Percentiles rank a stretch among this genome's conserved stretches.
These are phyloP conservation scores for Barbatosphaeria neglecta DNA, from an alignment of 495 filamentous ascomycete genomes.

Conservation along the genomic window DNA sequence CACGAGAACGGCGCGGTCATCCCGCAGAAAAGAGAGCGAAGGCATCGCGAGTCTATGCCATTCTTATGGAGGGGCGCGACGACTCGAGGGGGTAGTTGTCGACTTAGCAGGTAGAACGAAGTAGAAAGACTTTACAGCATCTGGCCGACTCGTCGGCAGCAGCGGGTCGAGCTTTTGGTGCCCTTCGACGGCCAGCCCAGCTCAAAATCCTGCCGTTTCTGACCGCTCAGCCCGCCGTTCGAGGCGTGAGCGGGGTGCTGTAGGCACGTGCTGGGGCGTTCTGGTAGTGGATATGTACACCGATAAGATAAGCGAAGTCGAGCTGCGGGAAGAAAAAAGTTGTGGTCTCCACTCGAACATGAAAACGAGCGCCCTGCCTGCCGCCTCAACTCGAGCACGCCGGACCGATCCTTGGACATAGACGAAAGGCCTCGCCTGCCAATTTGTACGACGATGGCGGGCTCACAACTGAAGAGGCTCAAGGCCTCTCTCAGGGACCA, in stretches of 20 bases:
- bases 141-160: too few relatives aligned
- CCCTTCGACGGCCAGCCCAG: too few relatives aligned
- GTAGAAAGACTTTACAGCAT: too few relatives aligned
- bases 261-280: too few relatives aligned
- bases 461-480: conserved; percentile 91
- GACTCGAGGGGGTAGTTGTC: too few relatives aligned
- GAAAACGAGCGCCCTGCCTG: too few relatives aligned
- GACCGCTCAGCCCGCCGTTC: too few relatives aligned
- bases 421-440: neutral
- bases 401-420: too few relatives aligned
- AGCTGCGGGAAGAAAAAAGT: conserved; percentile 20
- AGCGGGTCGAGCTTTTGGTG: neutral
- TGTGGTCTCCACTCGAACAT: neutral
- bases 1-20: conserved; percentile 32
- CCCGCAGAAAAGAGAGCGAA: conserved; percentile 18
- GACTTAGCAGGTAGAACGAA: neutral
- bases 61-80: neutral
- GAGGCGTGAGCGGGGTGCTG: too few relatives aligned
- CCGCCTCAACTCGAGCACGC: too few relatives aligned
- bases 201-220: neutral
- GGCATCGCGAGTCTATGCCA: conserved; percentile 13
- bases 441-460: conserved; percentile 43
- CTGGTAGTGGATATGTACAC: neutral
- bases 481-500: conserved; percentile 80
- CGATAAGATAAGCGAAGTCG: conserved; percentile 15